Base-by-base conservation (phyloP, 1,284 basidiomycete species). In the Leccinum huronense region DNA sequence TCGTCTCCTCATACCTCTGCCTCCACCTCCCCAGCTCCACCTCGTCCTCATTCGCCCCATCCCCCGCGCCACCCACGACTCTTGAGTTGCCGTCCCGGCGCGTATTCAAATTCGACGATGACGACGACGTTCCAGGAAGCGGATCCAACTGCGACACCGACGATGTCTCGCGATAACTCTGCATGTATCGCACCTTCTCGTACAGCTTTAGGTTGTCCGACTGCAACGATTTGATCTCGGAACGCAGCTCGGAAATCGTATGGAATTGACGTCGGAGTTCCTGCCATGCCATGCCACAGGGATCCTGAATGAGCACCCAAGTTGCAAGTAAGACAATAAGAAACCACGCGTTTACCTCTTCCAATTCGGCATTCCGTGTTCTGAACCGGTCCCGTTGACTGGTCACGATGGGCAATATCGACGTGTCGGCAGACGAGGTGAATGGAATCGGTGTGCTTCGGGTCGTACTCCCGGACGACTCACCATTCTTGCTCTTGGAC, bases 111-210 rank as follows among this genome's bases (percentile, higher is more conserved):
- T 56, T 56, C 6, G 55, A 31, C 10, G 48, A 30, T 2, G 7
- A 13, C 23, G 31, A 59, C 13, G 80, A 75, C 14, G 78, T 81
- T 1, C 80, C 79, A 19, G 88, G 87, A 5, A 91, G 75, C 8
- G 90, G 89, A 70, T 91, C 86, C 48, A 91, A 80, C 62, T 90
- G 88, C 16, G 85, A 83, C 19, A 84, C 80, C 6, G 84, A 80
- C 14, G 81, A 74, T 59, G 93, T 89, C 72, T 92, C 90, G 14
- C 93, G 85, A 73, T 97, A 97, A 67, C 90, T 93, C 76, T 97
- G 94, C 88, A 97, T 95, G 75, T 97, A 97, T 65, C 95, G 87
- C 48, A 97, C 95, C 80, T 97, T 98, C 78, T 97, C 96, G 76
- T 97, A 97, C 62, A 97, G 80, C 76, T 97, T 97, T 62, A 98